Evolutionary conservation across 2,329 filamentous ascomycete species (phyloP), one percentile per base, ranked within the genome.

Genomic region (Sporothrix dimorphospora): DNA sequence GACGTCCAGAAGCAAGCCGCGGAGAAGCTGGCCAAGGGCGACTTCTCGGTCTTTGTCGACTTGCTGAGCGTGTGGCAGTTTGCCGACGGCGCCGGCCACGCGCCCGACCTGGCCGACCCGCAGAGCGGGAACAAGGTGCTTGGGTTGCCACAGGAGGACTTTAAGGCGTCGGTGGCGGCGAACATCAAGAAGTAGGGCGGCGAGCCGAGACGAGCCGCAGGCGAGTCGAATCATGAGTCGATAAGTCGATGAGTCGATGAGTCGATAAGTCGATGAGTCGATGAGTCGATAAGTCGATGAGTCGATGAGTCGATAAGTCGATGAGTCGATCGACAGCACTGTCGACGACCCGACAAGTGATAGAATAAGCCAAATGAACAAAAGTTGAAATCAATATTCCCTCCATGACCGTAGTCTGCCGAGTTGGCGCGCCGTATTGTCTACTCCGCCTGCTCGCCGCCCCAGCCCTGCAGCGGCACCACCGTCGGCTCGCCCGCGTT

Each of bases 381-480:
- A 40, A 40, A 34, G 30, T 12, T 61, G n/a, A n/a, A n/a, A n/a
- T n/a, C n/a, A n/a, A n/a, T n/a, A n/a, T n/a, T n/a, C n/a, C n/a
- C n/a, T n/a, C n/a, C n/a, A n/a, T n/a, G n/a, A n/a, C n/a, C n/a
- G 30, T 47, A 47, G 45, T 47, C 14, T 47, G 12, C 14, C 45
- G 19, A 19, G 45, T 47, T 47, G 30, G 4, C 8, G 51, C 49
- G 16, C 34, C 19, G 11, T n/a, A n/a, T n/a, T n/a, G n/a, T 16
- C 21, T 65, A 70, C 74, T 78, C 79, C 7, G 80, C 78, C 76
- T 84, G 81, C 49, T 82, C 79, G 11, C 86, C 86, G 72, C 87
- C 87, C 90, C 90, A 93, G 27, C 86, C 88, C 12, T 85, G 84
- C 71, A 92, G 76, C 76, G 90, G 89, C 34, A 89, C 88, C 6